Evolutionary conservation across 1,284 basidiomycete species (phyloP).

Genomic region (Anthracocystis setariae): DNA sequence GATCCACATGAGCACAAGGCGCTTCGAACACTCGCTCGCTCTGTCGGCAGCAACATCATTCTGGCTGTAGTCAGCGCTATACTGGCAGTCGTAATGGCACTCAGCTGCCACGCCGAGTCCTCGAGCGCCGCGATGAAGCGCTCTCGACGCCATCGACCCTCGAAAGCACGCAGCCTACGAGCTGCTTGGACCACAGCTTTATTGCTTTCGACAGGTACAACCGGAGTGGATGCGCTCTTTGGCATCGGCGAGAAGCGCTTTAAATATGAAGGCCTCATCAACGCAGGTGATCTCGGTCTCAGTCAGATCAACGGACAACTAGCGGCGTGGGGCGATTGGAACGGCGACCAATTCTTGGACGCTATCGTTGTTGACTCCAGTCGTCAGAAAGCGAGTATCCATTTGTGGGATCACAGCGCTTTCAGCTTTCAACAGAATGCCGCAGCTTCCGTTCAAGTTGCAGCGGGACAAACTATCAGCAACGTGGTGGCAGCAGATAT

Average conservation of each 20-base stretch:
- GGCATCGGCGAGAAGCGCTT: conserved; percentile 74
- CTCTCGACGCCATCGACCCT: conserved; percentile 6
- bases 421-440: conserved; percentile 75
- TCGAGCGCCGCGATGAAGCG: conserved; percentile 23
- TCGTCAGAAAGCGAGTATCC: conserved; percentile 78
- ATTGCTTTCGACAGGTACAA: conserved; percentile 16
- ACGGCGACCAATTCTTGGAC: conserved; percentile 85
- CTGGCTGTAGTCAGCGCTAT: not conserved
- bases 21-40: no score
- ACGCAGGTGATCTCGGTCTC: conserved; percentile 83
- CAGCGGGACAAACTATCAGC: conserved; percentile 56
- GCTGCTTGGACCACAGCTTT: conserved; percentile 26
- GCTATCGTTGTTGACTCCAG: conserved; percentile 79
- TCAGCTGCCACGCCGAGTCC: conserved; percentile 37
- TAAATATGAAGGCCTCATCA: conserved; percentile 83
- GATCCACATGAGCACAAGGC: not conserved
- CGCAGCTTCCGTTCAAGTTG: conserved; percentile 62
- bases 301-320: conserved; percentile 75
- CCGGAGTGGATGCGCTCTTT: conserved; percentile 38
- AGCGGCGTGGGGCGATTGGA: conserved; percentile 90
- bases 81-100: conserved; percentile 12
- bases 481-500: conserved; percentile 93
- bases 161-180: conserved; percentile 15
- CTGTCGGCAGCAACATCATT: not conserved
- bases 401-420: conserved; percentile 80